phyloP scores from a whole-genome alignment of 257 asterid genomes.

The Forsythia suspensa region DNA sequence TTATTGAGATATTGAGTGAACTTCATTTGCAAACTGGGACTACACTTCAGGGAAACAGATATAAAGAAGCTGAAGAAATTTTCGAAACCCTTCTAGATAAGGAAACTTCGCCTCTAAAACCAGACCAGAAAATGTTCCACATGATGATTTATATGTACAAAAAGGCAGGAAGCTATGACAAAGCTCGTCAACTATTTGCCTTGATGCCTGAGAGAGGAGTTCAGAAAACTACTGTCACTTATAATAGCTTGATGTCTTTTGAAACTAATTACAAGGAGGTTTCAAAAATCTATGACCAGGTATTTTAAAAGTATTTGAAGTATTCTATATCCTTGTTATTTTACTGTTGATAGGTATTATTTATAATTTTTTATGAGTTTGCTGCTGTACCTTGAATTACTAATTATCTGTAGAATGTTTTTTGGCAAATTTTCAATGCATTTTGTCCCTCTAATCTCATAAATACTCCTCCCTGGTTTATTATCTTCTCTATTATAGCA shows the following conservation, averaged over 20 bases:
- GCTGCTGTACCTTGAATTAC: not conserved
- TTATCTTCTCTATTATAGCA: not conserved
- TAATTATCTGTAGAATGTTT: not conserved
- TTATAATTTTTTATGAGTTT: not conserved
- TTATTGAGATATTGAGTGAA: not conserved
- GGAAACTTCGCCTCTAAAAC: constrained; percentile 70
- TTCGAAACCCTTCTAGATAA: constrained; percentile 66
- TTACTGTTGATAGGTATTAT: not conserved
- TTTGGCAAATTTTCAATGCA: not conserved
- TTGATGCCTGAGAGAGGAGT: constrained; percentile 74
- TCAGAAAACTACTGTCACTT: constrained; percentile 72
- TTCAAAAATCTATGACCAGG: constrained; percentile 90
- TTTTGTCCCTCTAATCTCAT: not conserved
- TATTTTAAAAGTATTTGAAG: constrained; percentile 24
- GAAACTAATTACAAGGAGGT: constrained; percentile 92
- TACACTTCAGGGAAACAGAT: constrained; percentile 74
- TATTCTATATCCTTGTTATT: not conserved
- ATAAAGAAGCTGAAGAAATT: constrained; percentile 84
- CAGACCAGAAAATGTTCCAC: constrained; percentile 98
- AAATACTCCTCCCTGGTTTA: not conserved
- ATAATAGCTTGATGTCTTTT: constrained; percentile 94
- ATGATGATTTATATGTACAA: constrained; percentile 96
- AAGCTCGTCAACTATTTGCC: constrained; percentile 79
- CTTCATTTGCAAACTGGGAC: constrained; percentile 12
- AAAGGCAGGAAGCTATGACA: constrained; percentile 71